Conservation (phyloP, 2,329 filamentous ascomycete species). For the Thelonectria olida region DNA sequence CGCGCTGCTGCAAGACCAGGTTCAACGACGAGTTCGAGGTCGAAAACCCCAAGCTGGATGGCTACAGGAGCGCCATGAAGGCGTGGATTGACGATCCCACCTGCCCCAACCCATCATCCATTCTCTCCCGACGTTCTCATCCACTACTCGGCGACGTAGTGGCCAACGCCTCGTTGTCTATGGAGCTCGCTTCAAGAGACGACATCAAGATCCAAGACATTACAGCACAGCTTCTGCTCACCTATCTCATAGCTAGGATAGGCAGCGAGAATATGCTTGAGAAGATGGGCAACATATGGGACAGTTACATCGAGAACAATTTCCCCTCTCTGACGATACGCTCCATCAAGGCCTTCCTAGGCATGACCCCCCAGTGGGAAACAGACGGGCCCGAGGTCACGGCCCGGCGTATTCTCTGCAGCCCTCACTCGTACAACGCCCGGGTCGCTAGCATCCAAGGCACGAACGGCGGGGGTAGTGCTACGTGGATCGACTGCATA, state of each 20-base stretch:
- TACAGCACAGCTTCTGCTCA: conserved; percentile 4
- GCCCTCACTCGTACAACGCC: conserved; percentile 4
- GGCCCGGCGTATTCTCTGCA: not conserved
- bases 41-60: conserved; percentile 9
- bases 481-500: not conserved
- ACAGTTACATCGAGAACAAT: not conserved
- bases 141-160: not conserved
- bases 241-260: not conserved
- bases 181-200: conserved; percentile 1
- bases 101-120: conserved; percentile 5
- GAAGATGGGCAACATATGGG: conserved; percentile 1
- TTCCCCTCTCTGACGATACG: conserved; percentile 1
- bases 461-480: not conserved
- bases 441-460: not conserved
- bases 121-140: not conserved
- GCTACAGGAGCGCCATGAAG: not conserved
- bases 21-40: conserved; percentile 6
- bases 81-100: not conserved
- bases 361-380: conserved; percentile 1
- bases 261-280: conserved; percentile 12
- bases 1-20: conserved; percentile 6
- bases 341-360: conserved; percentile 1
- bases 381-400: not conserved
- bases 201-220: not conserved
- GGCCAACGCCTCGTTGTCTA: not conserved